phyloP scores from a whole-genome alignment of 2,329 filamentous ascomycete genomes.

The Cladosporium halotolerans region DNA sequence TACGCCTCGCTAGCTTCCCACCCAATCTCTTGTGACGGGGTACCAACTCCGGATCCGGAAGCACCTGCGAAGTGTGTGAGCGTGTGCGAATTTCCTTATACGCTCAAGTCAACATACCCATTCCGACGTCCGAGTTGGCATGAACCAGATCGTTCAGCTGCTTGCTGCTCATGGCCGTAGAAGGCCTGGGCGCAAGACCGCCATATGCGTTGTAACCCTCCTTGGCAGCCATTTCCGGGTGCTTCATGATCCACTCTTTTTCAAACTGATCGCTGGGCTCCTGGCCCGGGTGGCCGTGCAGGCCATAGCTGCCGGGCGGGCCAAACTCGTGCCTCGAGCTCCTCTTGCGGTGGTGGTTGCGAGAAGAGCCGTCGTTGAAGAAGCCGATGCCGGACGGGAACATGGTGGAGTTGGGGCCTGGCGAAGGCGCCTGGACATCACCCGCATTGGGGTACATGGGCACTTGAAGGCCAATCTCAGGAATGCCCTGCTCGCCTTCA shows the following conservation, averaged over 20 bases:
- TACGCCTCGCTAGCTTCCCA: constrained; percentile 85
- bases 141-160: constrained; percentile 86
- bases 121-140: constrained; percentile 53
- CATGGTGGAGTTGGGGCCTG: constrained; percentile 50
- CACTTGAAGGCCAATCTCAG: constrained; percentile 84
- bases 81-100: not conserved
- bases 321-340: constrained; percentile 65
- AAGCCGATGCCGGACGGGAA: constrained; percentile 45
- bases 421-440: constrained; percentile 92
- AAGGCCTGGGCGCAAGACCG: constrained; percentile 50
- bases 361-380: constrained; percentile 49
- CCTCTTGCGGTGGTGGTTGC: constrained; percentile 58
- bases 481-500: constrained; percentile 75
- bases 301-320: constrained; percentile 85
- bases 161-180: constrained; percentile 82
- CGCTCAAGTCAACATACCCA: constrained; percentile 36
- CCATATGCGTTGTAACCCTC: constrained; percentile 66
- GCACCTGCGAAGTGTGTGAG: constrained; percentile 48
- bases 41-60: constrained; percentile 57
- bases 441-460: constrained; percentile 90
- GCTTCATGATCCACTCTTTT: constrained; percentile 86
- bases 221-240: constrained; percentile 74
- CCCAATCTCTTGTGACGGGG: constrained; percentile 84
- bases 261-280: constrained; percentile 74
- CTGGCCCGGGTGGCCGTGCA: constrained; percentile 74